Conservation (phyloP, 495 filamentous ascomycete genomes). For the Penicillium verhagenii region DNA sequence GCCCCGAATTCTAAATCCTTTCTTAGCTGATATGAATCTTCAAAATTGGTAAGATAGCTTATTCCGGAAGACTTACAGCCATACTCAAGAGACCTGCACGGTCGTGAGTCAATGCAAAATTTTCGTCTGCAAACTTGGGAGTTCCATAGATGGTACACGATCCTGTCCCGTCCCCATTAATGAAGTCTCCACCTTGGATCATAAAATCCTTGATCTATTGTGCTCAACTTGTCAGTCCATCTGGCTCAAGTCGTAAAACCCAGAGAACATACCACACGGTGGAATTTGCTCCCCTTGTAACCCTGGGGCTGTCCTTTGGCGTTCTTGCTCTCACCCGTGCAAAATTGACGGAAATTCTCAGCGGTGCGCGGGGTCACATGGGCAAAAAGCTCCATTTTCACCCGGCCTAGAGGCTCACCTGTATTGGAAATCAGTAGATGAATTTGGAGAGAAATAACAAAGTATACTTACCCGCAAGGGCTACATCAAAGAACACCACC, state of each 20-base stretch:
- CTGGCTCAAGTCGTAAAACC: background rate
- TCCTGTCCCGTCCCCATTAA: constrained; percentile 91
- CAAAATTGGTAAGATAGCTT: no score
- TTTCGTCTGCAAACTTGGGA: constrained; percentile 86
- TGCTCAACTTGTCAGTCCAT: background rate
- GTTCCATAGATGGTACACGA: constrained; percentile 83
- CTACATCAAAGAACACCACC: constrained; percentile 90
- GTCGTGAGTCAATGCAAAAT: constrained; percentile 78
- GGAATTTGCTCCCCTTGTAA: constrained; percentile 93
- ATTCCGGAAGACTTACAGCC: constrained; percentile 63
- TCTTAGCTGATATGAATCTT: background rate
- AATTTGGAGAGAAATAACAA: background rate
- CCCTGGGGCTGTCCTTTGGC: constrained; percentile 77
- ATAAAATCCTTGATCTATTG: constrained; percentile 91
- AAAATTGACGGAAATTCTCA: constrained; percentile 97
- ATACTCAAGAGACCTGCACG: constrained; percentile 80
- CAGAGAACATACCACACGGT: constrained; percentile 72
- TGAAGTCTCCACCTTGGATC: constrained; percentile 95
- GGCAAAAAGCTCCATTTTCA: constrained; percentile 92
- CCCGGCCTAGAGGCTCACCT: constrained; percentile 89
- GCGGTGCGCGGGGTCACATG: constrained; percentile 82
- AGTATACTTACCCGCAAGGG: constrained; percentile 69
- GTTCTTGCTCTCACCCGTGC: constrained; percentile 90
- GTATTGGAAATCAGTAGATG: background rate
- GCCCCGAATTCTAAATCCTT: constrained; percentile 76